Evolutionary conservation across 345 rosid species (phyloP).

Genomic region (Syzygium aromaticum): DNA sequence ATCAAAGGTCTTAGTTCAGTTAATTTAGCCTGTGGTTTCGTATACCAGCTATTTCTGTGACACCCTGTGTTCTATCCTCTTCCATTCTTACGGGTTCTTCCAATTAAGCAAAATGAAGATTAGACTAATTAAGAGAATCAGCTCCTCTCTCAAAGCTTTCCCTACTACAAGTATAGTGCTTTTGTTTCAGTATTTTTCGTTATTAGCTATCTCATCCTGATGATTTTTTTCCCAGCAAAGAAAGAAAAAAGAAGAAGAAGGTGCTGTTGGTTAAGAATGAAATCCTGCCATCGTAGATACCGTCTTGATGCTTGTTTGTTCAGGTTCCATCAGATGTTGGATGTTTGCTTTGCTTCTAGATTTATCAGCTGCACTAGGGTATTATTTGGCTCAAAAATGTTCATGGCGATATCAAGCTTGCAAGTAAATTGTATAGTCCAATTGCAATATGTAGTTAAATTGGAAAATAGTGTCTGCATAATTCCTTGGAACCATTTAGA

Average conservation of each 20-base stretch:
- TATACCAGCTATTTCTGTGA: neutral
- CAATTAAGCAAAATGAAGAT: neutral
- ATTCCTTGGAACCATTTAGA: neutral
- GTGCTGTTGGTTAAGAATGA: neutral
- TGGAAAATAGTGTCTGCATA: neutral
- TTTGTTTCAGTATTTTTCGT: neutral
- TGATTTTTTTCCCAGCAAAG: neutral
- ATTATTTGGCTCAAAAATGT: neutral
- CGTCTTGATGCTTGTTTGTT: neutral
- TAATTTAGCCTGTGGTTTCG: neutral
- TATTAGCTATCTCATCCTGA: neutral
- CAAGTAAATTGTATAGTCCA: neutral
- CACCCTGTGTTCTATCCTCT: neutral
- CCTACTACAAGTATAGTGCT: neutral
- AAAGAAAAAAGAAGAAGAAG: too few relatives aligned
- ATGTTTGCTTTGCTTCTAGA: neutral
- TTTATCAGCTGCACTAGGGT: neutral
- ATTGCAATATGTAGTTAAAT: neutral
- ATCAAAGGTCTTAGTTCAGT: neutral
- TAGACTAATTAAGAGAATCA: neutral
- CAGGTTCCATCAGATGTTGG: neutral
- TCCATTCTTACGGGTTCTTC: neutral
- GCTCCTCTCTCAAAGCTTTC: neutral
- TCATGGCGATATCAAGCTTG: neutral
- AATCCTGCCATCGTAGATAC: neutral